Evolutionary conservation across 768 basidiomycete species (phyloP).

Genomic region (Suillus brevipes): DNA sequence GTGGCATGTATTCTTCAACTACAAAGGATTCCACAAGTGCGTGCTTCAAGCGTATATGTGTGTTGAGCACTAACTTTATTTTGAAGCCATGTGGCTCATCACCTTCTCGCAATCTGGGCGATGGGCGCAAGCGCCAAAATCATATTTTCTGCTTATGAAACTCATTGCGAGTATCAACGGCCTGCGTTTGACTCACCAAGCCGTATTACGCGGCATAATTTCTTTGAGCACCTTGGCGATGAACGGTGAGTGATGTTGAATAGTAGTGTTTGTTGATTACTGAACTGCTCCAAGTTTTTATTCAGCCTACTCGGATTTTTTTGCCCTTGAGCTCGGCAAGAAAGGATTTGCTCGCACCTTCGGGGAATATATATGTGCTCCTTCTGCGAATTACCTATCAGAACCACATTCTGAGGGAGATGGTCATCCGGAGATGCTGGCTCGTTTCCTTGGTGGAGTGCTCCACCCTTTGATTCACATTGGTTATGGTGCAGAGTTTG

Average conservation of each 20-base stretch:
- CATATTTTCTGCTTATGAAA: constrained; percentile 40
- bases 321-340: constrained; percentile 41
- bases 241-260: constrained; percentile 40
- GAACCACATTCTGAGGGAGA: constrained; percentile 37
- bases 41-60: constrained; percentile 6
- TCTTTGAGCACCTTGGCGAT: constrained; percentile 57
- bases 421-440: constrained; percentile 51
- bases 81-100: constrained; percentile 18
- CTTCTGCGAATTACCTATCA: constrained; percentile 40
- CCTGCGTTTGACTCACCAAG: constrained; percentile 45
- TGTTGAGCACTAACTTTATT: background rate
- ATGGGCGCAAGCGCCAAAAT: constrained; percentile 27
- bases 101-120: constrained; percentile 20
- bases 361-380: constrained; percentile 59
- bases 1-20: constrained; percentile 38
- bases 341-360: constrained; percentile 46
- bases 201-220: constrained; percentile 47
- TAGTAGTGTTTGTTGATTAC: constrained; percentile 2
- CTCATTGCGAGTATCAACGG: constrained; percentile 32
- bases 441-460: constrained; percentile 54
- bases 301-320: constrained; percentile 58
- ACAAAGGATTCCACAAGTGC: constrained; percentile 37
- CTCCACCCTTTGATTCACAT: constrained; percentile 66
- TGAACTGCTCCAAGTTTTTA: constrained; percentile 47
- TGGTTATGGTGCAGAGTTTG: constrained; percentile 65